Base-by-base conservation (phyloP, 169 alveolate genomes). In the Perkinsus marinus region DNA sequence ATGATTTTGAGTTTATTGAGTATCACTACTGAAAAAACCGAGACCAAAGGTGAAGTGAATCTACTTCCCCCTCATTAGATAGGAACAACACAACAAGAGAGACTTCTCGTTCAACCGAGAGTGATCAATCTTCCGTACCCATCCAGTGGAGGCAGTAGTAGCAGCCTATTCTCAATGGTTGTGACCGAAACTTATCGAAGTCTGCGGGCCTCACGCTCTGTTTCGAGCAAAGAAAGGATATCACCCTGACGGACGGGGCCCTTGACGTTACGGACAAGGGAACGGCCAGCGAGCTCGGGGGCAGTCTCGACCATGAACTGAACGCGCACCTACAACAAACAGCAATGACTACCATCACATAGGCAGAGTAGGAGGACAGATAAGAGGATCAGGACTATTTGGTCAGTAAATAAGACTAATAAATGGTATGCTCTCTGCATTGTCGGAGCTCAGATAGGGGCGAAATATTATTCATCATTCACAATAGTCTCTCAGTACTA, bases 191-290 rank as follows among this genome's bases (percentile, higher is more conserved):
- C 92, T 96, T 94, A 98, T 90, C 99, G 97, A 90, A 98, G 96
- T 93, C 99, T 96, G 91, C 99, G 96, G 90, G 99, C 99, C 96
- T 98, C 99, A 93, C 99, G 96, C 95, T 98, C 99, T 30, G 99
- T 96, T 95, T 98, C 99, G 94, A 98, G 94, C 90, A 98, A 96
- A 39, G 99, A 99, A 89, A 98, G 97, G 93, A 98, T 97, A 95
- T 98, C 99, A 89, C 99, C 91, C 92, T 43, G 89, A 92, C 99
- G 97, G 90, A 98, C 99, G 57, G 99, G 99, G 41, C 99, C 99
- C 96, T 98, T 97, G 93, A 98, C 99, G 95, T 98, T 98, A 92
- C 99, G 97, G 93, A 98, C 97, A 93, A 98, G 96, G 90, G 98
- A 95, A 93, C 99, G 97, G 91, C 98, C 98, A 69, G 95, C 92